A percentile compares a stretch with the other conserved stretches of the same genome.
phyloP scores from a whole-genome alignment of 2,329 filamentous ascomycete genomes.

The Colletotrichum sp. region DNA sequence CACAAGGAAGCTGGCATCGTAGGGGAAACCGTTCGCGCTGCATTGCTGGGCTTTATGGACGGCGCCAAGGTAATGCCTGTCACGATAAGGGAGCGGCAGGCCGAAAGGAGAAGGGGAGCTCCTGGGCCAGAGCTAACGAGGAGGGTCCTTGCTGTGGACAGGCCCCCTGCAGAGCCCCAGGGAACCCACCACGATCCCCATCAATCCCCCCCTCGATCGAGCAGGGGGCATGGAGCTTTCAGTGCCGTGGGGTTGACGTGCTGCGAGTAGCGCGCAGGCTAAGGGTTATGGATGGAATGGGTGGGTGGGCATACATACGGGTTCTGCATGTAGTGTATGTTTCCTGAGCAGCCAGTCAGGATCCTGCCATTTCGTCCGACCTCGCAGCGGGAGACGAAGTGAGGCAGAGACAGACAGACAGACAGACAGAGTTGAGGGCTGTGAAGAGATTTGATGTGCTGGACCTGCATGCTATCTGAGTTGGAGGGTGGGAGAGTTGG shows the following conservation, averaged over 20 bases:
- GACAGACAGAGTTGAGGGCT: not conserved
- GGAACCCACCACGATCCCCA: slow-evolving; percentile 21
- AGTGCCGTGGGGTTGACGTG: slow-evolving; percentile 20
- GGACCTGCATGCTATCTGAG: not conserved
- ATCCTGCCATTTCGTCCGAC: not conserved
- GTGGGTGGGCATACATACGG: not conserved
- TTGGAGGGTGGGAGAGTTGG: not conserved
- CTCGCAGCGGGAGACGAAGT: not conserved
- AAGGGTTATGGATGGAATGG: not conserved
- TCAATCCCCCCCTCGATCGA: slow-evolving; percentile 17
- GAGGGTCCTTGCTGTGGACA: slow-evolving; percentile 11
- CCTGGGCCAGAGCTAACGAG: slow-evolving; percentile 7
- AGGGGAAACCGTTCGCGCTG: slow-evolving; percentile 11
- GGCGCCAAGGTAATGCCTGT: slow-evolving; percentile 13
- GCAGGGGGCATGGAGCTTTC: slow-evolving; percentile 14
- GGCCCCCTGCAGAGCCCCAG: slow-evolving; percentile 18
- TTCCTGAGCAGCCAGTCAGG: not conserved
- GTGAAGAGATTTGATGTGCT: not conserved
- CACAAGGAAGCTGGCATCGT: not conserved
- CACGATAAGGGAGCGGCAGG: not conserved
- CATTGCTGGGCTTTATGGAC: slow-evolving; percentile 5
- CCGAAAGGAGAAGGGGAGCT: slow-evolving; percentile 8
- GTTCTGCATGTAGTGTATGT: not conserved
- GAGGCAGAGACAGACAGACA: not conserved
- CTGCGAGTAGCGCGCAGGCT: slow-evolving; percentile 1